Evolutionary conservation across 129 eudicot species (phyloP).

Genomic region (Deinandra increscens): DNA sequence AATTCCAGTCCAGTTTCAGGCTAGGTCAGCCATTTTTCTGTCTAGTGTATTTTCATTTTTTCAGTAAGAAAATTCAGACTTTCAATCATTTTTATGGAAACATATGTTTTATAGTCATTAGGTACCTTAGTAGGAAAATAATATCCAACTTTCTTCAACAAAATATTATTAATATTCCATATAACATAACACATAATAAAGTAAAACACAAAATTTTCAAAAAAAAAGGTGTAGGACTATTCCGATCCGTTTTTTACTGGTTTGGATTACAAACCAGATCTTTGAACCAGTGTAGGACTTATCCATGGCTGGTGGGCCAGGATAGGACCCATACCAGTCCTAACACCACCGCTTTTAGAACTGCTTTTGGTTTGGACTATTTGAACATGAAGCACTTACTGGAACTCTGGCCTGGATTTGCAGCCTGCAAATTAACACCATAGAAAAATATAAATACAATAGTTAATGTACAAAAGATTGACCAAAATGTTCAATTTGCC

Average conservation of each 20-base stretch:
- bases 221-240: neutral
- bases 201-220: neutral
- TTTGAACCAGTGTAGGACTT: neutral
- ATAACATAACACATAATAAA: neutral
- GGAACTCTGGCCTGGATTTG: conserved; percentile 60
- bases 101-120: neutral
- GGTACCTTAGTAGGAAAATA: too few species aligned
- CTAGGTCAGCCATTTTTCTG: neutral
- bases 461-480: neutral
- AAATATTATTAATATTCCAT: neutral
- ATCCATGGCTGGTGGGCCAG: neutral
- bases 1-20: neutral
- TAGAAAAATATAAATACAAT: neutral
- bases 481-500: neutral
- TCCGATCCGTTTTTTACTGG: neutral
- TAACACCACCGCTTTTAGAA: neutral
- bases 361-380: neutral
- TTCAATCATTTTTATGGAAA: neutral
- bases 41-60: neutral
- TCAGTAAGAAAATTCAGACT: neutral
- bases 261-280: neutral
- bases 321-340: neutral
- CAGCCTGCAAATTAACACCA: conserved; percentile 44
- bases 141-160: too few species aligned
- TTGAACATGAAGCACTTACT: conserved; percentile 46